These are phyloP conservation scores for Nemania diffusa DNA, from an alignment of 2,329 filamentous ascomycete genomes.

Conservation along the genomic window DNA sequence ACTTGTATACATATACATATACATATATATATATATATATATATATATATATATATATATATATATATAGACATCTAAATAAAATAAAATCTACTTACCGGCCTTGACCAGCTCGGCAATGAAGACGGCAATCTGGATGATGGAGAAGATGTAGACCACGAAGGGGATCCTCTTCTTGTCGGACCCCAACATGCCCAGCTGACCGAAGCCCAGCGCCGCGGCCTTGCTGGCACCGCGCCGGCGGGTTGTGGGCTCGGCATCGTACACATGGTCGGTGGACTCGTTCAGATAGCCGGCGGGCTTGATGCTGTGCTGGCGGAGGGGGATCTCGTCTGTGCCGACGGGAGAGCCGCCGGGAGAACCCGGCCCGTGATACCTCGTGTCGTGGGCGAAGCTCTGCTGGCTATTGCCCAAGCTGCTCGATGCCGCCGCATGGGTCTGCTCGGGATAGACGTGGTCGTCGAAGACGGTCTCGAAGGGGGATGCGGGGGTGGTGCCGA, in stretches of 20 bases:
- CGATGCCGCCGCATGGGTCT: constrained; percentile 42
- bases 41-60: too few relatives aligned
- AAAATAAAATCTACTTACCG: constrained; percentile 70
- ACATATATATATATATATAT: too few relatives aligned
- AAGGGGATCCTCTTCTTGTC: constrained; percentile 73
- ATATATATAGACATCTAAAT: too few relatives aligned
- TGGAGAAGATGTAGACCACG: constrained; percentile 82
- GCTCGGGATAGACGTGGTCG: constrained; percentile 71
- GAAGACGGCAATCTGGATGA: constrained; percentile 84
- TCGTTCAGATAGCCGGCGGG: constrained; percentile 44
- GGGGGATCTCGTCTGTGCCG: constrained; percentile 65
- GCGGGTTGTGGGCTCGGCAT: constrained; percentile 54
- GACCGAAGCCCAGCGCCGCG: constrained; percentile 64
- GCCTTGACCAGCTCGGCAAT: constrained; percentile 88
- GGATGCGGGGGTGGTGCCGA: constrained; percentile 54
- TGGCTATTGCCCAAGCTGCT: constrained; percentile 50
- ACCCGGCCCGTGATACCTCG: constrained; percentile 64
- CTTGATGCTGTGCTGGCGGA: constrained; percentile 58
- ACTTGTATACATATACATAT: too few relatives aligned
- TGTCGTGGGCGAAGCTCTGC: constrained; percentile 63
- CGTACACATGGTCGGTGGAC: constrained; percentile 70
- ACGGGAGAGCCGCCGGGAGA: constrained; percentile 54
- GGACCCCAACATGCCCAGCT: constrained; percentile 68
- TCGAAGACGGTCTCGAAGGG: constrained; percentile 76
- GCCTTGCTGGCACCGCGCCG: constrained; percentile 51